A percentile compares a stretch with the other conserved stretches of the same genome.
These are phyloP conservation scores for Actinomortierella wolfii DNA, from an alignment of 371 early-diverging fungal species.

Conservation along the genomic window DNA sequence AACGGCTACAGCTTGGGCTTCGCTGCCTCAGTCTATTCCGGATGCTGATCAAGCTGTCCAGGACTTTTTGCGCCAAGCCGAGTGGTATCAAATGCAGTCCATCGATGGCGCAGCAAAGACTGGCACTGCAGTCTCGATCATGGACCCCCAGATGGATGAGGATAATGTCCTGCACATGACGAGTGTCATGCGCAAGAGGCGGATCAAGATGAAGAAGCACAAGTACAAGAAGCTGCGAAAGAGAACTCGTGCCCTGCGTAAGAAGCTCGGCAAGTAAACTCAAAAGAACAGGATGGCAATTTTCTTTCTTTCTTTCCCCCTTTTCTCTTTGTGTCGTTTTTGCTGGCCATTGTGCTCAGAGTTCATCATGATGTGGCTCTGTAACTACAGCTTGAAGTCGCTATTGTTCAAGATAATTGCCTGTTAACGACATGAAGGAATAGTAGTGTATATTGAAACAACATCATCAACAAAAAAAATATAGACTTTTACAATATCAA, in stretches of 20 bases:
- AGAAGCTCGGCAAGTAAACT: conserved; percentile 68
- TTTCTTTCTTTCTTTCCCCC: no score
- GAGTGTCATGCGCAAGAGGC: conserved; percentile 80
- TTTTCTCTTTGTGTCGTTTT: no score
- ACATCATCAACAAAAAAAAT: no score
- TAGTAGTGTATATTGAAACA: no score
- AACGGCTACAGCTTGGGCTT: conserved; percentile 6
- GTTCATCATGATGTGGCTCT: no score
- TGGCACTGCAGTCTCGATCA: conserved; percentile 12
- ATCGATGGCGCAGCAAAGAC: neutral
- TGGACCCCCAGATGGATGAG: conserved; percentile 14
- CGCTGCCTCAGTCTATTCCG: neutral
- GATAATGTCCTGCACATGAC: conserved; percentile 41
- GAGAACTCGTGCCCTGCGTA: conserved; percentile 71
- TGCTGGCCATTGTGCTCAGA: no score
- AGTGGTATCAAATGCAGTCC: conserved; percentile 2
- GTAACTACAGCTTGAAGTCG: no score
- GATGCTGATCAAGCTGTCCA: conserved; percentile 22
- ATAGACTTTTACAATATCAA: no score
- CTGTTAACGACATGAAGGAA: no score
- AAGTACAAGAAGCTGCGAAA: conserved; percentile 85
- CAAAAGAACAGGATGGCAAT: neutral
- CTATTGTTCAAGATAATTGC: no score
- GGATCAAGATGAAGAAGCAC: conserved; percentile 88
- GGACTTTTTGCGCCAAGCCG: conserved; percentile 27